Conservation (phyloP, 441 rosid species). For the Arabidopsis lyrata region DNA sequence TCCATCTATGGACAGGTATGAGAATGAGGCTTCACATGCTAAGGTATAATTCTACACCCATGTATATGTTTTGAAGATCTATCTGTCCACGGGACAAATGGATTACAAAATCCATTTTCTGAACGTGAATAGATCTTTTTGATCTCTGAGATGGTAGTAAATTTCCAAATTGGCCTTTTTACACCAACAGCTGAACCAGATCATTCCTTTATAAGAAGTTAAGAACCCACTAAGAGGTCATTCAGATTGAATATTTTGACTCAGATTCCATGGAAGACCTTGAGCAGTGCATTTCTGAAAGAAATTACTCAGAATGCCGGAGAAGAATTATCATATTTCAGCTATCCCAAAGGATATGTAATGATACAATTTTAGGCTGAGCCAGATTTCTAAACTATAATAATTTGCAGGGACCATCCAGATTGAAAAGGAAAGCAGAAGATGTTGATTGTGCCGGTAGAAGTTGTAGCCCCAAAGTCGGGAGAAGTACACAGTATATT, state of each 20-base stretch:
- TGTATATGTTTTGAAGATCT: conserved; percentile 36
- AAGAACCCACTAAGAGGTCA: conserved; percentile 48
- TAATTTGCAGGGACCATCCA: conserved; percentile 49
- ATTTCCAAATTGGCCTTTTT: conserved; percentile 35
- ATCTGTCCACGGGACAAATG: conserved; percentile 12
- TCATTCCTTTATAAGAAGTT: conserved; percentile 26
- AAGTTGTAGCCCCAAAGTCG: conserved; percentile 47
- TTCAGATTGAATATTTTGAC: conserved; percentile 42
- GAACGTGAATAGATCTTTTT: conserved; percentile 30
- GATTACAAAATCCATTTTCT: conserved; percentile 19
- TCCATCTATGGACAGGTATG: conserved; percentile 37
- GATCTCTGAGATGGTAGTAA: conserved; percentile 35
- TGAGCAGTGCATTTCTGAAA: conserved; percentile 35
- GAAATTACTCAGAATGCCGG: conserved; percentile 41
- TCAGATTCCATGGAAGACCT: conserved; percentile 42
- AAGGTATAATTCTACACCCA: conserved; percentile 52
- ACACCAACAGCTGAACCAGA: conserved; percentile 47
- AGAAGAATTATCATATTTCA: conserved; percentile 42
- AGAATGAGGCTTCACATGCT: conserved; percentile 42
- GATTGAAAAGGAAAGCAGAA: conserved; percentile 64
- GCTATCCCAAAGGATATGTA: conserved; percentile 39
- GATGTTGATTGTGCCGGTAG: conserved; percentile 52
- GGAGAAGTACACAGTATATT: conserved; percentile 41
- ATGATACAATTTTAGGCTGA: conserved; percentile 26
- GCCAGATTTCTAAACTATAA: conserved; percentile 43